Evolutionary conservation across 345 rosid species (phyloP).

Genomic region (Anastatica hierochuntica): DNA sequence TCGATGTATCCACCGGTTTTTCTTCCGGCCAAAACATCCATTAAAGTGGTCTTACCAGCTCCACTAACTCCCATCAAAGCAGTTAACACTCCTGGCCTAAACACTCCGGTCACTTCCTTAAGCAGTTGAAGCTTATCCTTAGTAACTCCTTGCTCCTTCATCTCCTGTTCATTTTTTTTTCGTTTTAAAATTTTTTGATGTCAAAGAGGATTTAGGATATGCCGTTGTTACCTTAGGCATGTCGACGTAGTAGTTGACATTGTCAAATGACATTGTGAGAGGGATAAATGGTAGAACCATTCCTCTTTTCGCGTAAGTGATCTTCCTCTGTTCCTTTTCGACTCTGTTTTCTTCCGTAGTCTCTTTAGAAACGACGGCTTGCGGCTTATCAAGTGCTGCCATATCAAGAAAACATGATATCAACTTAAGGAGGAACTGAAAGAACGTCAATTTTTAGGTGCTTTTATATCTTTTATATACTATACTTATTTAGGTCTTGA

Average conservation of each 20-base stretch:
- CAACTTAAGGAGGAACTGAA: neutral
- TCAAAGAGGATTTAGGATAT: too few relatives aligned
- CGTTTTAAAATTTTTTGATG: neutral
- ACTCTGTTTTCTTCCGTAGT: constrained; percentile 27
- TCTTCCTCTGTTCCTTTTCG: constrained; percentile 12
- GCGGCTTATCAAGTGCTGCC: constrained; percentile 59
- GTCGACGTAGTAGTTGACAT: constrained; percentile 58
- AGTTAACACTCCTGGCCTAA: constrained; percentile 86
- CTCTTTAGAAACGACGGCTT: constrained; percentile 55
- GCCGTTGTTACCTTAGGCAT: constrained; percentile 69
- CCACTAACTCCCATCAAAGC: constrained; percentile 98
- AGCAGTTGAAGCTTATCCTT: constrained; percentile 69
- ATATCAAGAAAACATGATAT: neutral
- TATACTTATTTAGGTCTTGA: neutral
- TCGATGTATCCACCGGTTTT: constrained; percentile 87
- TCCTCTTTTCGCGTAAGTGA: constrained; percentile 48
- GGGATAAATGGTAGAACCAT: constrained; percentile 81
- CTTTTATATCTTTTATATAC: neutral
- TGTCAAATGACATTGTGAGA: constrained; percentile 63
- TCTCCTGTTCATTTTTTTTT: constrained; percentile 52
- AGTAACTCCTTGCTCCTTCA: constrained; percentile 69
- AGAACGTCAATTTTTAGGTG: neutral
- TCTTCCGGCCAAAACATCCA: constrained; percentile 96
- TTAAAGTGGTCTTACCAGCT: constrained; percentile 93
- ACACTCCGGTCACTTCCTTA: constrained; percentile 64